Evolutionary conservation across 75 land plant species (phyloP), one percentile per base, ranked within the genome.

Genomic region (Adiantum capillusveneris): DNA sequence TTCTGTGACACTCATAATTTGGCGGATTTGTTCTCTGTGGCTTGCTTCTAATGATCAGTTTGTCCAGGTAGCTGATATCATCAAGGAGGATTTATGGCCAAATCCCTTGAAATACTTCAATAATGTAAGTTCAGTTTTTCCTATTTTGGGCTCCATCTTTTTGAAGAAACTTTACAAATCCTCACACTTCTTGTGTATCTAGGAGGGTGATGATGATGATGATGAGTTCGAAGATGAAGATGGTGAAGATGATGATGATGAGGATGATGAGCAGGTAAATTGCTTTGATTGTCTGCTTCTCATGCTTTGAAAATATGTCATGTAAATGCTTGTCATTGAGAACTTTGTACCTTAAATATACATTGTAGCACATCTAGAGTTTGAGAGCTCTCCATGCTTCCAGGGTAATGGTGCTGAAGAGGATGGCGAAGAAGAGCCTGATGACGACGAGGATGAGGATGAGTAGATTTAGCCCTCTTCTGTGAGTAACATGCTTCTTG

Each of bases 21-120:
- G n/a, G n/a, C n/a, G n/a, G n/a, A n/a, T n/a, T n/a, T n/a, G n/a
- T n/a, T 34, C 37, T 34, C 37, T 34, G 37, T 34, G 3, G 9
- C 9, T 3, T 34, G 37, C 37, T 5, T 34, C 37, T 34, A 34
- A 34, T 9, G 37, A 2, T 43, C n/a, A 21, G 29, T 72, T 53
- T 39, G 1, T 63, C 25, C 82, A 90, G 96, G 71, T 90, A 42
- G 96, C 96, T 30, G 92, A 86, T 51, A 74, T 90, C 44, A 90
- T 90, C 41, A 90, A 90, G 78, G 96, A 90, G 48, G 96, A 90
- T 66, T 58, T 90, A 48, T 90, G 96, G 96, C 92, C 96, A 12
- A 90, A 90, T 76, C 96, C 96, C 44, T 64, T 90, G 48, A 83
- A 77, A 61, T 90, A 90, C 53, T 90, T 90, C 68, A 86, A 90